Evolutionary conservation across 2,329 filamentous ascomycete species (phyloP), one percentile per base, ranked within the genome.

Genomic region (Nakataea oryzae): DNA sequence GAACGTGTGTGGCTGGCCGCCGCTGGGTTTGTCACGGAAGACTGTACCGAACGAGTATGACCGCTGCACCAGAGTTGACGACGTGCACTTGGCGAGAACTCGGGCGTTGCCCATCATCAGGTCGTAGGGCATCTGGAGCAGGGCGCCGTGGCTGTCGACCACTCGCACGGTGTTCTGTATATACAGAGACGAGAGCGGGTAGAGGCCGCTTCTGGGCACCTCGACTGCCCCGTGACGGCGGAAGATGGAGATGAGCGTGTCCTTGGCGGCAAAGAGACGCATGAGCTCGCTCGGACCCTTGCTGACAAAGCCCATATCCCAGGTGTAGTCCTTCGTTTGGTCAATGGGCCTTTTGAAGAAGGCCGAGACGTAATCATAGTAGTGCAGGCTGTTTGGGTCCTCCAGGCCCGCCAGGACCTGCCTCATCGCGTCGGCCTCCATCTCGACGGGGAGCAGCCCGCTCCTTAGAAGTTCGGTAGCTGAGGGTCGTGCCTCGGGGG

Each of bases 51-150:
- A 97, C 0, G 90, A 86, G 73, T 91, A 96, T 0, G 90, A 90
- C 66, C 91, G 89, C 66, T 90, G 85, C 6, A 91, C 76, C 1
- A 85, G 79, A 0, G 85, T 78, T 14, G 61, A 61, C n/a, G 70
- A 79, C 58, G 78, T 78, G 57, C 87, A 83, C 65, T 90, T 88
- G 6, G 93, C 92, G 61, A 99, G 83, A 63, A 88, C 86, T 62
- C 93, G 85, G 28, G 95, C 95, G 72, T 96, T 87, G 1, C 93
- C 92, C 65, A 97, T 81, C 2, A 92, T 96, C 27, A 97, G 78
- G 72, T 99, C 95, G 69, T 91, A 97, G 0, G 95, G 95, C n/a
- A 99, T 77, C 71, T 99, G 95, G 9, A 97, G 79, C 1, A 97
- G 80, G n/a, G 89, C 93, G 2, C 93, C 95, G 64, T 87, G 90